A percentile compares a stretch with the other conserved stretches of the same genome.
Evolutionary conservation across 1,284 basidiomycete genomes (phyloP).

Genomic region (Tylopilus microsporus): DNA sequence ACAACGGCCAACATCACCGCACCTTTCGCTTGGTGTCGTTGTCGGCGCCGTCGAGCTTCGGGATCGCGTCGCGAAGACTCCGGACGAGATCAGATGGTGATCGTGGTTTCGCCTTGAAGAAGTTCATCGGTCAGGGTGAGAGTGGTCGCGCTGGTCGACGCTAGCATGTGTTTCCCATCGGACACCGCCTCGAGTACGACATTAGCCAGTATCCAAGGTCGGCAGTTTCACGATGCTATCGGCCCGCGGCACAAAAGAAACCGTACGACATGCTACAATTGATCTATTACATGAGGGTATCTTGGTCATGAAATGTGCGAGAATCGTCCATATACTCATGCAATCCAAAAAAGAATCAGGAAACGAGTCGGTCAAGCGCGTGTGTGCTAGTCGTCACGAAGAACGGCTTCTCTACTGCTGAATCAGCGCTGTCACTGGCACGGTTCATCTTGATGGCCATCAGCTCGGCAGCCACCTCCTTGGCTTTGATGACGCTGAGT

Average conservation of each 20-base stretch:
- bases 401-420: neutral
- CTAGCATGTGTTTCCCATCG: too few relatives aligned
- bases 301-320: neutral
- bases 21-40: slow-evolving; percentile 78
- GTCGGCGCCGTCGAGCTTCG: slow-evolving; percentile 71
- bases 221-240: neutral
- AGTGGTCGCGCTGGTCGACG: too few relatives aligned
- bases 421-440: neutral
- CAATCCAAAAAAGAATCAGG: neutral
- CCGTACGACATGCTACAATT: neutral
- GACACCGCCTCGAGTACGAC: too few relatives aligned
- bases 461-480: slow-evolving; percentile 23
- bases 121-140: slow-evolving; percentile 62
- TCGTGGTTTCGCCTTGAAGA: slow-evolving; percentile 87
- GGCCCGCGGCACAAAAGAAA: neutral
- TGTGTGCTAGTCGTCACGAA: neutral
- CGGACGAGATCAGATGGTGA: slow-evolving; percentile 83
- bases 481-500: slow-evolving; percentile 24
- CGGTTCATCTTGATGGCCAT: slow-evolving; percentile 7
- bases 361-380: slow-evolving; percentile 1
- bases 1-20: slow-evolving; percentile 21
- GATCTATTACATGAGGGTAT: slow-evolving; percentile 10
- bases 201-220: too few relatives aligned
- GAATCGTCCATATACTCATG: slow-evolving; percentile 1
- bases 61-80: slow-evolving; percentile 73